These are phyloP conservation scores for Colletotrichum higginsianum DNA, from an alignment of 2,329 filamentous ascomycete species.

Conservation along the genomic window DNA sequence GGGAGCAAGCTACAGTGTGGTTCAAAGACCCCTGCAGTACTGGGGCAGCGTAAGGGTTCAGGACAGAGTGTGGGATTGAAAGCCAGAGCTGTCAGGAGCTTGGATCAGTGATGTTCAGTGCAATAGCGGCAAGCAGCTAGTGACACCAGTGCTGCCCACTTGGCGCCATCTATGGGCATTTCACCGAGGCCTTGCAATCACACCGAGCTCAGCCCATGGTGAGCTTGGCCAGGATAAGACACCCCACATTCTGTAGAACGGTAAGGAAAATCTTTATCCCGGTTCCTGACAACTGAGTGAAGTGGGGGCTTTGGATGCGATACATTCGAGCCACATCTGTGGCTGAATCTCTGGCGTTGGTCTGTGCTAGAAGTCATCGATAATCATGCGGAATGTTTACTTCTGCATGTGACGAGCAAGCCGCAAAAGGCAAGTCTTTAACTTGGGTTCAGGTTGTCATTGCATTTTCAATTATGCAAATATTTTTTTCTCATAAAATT, in stretches of 20 bases:
- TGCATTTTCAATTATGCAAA: too few relatives aligned
- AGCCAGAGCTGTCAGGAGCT: constrained; percentile 7
- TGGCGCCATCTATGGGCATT: not conserved
- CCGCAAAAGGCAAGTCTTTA: too few relatives aligned
- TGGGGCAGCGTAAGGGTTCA: constrained; percentile 1
- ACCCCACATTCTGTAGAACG: not conserved
- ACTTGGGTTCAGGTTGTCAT: too few relatives aligned
- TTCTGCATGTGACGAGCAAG: too few relatives aligned
- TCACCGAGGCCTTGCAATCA: constrained; percentile 5
- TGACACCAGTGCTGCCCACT: constrained; percentile 20
- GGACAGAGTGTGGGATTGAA: not conserved
- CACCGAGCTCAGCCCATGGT: not conserved
- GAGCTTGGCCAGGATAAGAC: not conserved
- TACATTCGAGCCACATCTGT: not conserved
- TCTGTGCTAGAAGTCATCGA: not conserved
- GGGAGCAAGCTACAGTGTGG: constrained; percentile 8
- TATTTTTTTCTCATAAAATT: too few relatives aligned
- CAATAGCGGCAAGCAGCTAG: constrained; percentile 3
- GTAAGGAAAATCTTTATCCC: not conserved
- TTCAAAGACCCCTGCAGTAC: not conserved
- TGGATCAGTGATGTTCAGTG: constrained; percentile 7
- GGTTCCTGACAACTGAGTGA: not conserved
- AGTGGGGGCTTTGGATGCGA: not conserved
- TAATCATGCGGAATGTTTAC: constrained; percentile 1
- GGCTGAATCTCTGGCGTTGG: not conserved